Evolutionary conservation across 2,329 filamentous ascomycete genomes (phyloP).

Genomic region (Claviceps humidiphila): DNA sequence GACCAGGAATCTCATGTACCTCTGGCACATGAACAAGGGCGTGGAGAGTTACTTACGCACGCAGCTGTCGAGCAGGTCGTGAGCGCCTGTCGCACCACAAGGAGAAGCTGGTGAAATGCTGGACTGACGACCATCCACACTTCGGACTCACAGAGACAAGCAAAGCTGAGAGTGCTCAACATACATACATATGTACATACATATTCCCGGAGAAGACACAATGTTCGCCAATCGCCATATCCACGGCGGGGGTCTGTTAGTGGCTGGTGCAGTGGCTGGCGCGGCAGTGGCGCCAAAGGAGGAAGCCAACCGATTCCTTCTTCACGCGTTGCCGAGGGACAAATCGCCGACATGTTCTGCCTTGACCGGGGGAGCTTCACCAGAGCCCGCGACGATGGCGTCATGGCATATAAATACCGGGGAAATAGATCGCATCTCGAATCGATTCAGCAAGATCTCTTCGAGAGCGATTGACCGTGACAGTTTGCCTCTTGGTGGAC

Average conservation of each 20-base stretch:
- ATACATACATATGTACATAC: too few relatives aligned
- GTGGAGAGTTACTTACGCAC: too few relatives aligned
- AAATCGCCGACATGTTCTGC: slow-evolving; percentile 10
- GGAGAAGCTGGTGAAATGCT: too few relatives aligned
- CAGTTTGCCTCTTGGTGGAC: background rate
- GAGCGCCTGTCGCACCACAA: too few relatives aligned
- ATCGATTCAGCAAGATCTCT: background rate
- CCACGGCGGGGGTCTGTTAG: background rate
- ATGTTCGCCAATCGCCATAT: background rate
- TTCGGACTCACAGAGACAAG: too few relatives aligned
- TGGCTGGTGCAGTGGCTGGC: background rate
- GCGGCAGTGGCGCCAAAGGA: background rate
- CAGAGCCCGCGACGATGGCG: slow-evolving; percentile 16
- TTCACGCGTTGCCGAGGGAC: slow-evolving; percentile 2
- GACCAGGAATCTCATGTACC: too few relatives aligned
- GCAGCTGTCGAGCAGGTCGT: too few relatives aligned
- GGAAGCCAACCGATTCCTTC: background rate
- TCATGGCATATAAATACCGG: slow-evolving; percentile 9
- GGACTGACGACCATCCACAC: too few relatives aligned
- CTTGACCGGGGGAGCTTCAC: slow-evolving; percentile 15
- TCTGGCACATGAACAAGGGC: too few relatives aligned
- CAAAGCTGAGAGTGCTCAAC: too few relatives aligned
- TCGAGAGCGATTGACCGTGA: background rate
- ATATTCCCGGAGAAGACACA: background rate
- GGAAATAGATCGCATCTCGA: slow-evolving; percentile 2